Percentiles rank a stretch among this genome's conserved stretches.
These are phyloP conservation scores for Jacaranda copaia DNA, from an alignment of 257 asterid genomes.

Conservation along the genomic window DNA sequence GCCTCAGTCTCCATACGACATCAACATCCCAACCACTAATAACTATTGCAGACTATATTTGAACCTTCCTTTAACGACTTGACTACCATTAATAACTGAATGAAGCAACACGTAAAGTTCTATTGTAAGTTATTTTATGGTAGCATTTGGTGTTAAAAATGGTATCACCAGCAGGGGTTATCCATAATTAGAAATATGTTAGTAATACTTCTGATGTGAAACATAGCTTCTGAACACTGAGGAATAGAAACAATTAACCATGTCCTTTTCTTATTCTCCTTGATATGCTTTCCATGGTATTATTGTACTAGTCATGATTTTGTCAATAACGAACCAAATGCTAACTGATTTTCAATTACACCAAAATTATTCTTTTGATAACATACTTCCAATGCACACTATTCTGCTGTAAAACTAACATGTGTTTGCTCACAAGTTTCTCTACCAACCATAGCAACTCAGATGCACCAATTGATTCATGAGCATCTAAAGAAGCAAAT, in stretches of 20 bases:
- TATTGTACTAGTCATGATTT: not conserved
- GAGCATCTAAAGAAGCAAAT: not conserved
- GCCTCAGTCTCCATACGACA: slow-evolving; percentile 2
- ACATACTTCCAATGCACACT: not conserved
- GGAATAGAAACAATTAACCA: not conserved
- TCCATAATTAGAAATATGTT: not conserved
- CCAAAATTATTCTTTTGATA: not conserved
- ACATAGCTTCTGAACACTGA: not conserved
- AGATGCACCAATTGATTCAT: not conserved
- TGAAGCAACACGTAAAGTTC: not conserved
- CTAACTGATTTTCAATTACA: not conserved
- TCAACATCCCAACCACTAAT: slow-evolving; percentile 10
- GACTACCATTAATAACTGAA: slow-evolving; percentile 1
- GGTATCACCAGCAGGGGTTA: not conserved
- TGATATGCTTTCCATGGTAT: not conserved
- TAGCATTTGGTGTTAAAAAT: slow-evolving; percentile 10
- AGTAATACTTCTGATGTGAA: slow-evolving; percentile 6
- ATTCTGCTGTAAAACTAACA: not conserved
- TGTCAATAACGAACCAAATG: not conserved
- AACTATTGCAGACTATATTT: slow-evolving; percentile 29
- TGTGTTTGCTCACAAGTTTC: not conserved
- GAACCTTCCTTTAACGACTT: not conserved
- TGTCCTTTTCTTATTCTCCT: not conserved
- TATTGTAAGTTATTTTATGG: not conserved
- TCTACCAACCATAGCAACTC: too few relatives aligned